phyloP scores from a whole-genome alignment of 2,329 filamentous ascomycete genomes.

The Chaetomium globosum region DNA sequence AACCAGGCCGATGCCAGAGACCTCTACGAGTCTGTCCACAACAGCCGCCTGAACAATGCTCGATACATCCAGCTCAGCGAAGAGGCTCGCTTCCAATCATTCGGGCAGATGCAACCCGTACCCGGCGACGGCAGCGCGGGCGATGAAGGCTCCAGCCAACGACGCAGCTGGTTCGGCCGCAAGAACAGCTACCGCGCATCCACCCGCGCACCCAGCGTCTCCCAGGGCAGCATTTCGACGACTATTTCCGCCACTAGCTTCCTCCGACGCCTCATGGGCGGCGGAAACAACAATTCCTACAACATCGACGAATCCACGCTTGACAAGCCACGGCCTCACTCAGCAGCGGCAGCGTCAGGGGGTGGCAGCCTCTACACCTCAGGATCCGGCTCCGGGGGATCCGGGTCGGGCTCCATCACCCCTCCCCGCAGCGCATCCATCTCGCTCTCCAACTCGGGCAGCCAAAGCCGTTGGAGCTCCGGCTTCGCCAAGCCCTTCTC shows the following conservation, averaged over 20 bases:
- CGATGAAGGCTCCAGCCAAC: conserved; percentile 50
- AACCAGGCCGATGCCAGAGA: conserved; percentile 75
- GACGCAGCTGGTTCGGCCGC: conserved; percentile 62
- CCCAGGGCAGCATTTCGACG: conserved; percentile 66
- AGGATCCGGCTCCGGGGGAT: conserved; percentile 53
- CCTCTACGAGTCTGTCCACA: conserved; percentile 84
- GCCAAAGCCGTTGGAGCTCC: conserved; percentile 61
- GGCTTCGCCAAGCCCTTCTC: conserved; percentile 64
- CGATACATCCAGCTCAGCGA: conserved; percentile 74
- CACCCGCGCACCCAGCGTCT: conserved; percentile 63
- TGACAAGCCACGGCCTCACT: conserved; percentile 56
- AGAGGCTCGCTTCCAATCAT: conserved; percentile 72
- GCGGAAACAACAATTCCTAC: conserved; percentile 71
- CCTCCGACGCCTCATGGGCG: conserved; percentile 73
- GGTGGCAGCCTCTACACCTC: conserved; percentile 64
- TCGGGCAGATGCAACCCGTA: conserved; percentile 58
- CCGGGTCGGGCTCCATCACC: conserved; percentile 48
- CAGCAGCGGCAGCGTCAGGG: conserved; percentile 50
- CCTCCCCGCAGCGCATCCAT: conserved; percentile 62
- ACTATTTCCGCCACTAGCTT: conserved; percentile 72
- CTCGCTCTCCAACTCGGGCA: conserved; percentile 50
- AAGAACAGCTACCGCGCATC: conserved; percentile 68
- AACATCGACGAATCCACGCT: conserved; percentile 81
- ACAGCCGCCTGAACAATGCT: conserved; percentile 86
- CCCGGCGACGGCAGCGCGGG: conserved; percentile 50